Evolutionary conservation across 2,329 filamentous ascomycete species (phyloP), one percentile per base, ranked within the genome.

Genomic region (Aspergillus felis): DNA sequence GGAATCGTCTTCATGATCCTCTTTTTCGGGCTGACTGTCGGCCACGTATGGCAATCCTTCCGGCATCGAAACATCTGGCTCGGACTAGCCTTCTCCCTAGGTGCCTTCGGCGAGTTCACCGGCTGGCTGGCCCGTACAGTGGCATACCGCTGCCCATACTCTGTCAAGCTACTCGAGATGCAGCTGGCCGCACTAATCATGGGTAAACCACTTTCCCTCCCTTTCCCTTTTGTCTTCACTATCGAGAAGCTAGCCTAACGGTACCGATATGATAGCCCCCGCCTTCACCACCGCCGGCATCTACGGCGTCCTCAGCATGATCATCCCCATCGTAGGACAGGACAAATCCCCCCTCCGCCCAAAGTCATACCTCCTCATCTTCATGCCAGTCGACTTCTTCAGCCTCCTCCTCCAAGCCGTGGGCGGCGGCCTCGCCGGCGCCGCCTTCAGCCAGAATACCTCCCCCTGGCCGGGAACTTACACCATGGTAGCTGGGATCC

Each of bases 401-500:
- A 81, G 50, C 14, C 41, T 57, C 7, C 78, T 32, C 76, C 74
- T 81, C 12, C 81, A 83, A 65, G 81, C 78, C 5, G 73, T 75
- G 1, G 81, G 81, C 12, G 81, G 81, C 14, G 80, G 76, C 22
- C 54, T 82, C 3, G 74, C 75, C 3, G 70, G 69, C 51, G 63
- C 29, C 22, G 68, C 55, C 27, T 81, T 48, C 24, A 46, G 42
- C 22, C 9, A 38, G 17, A 28, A 29, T 2, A 53, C 28, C 3
- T 53, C 50, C 9, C 47, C 50, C 17, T 25, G 25, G 42, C 50
- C 64, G 9, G 78, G 74, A n/a, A 74, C 78, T 32, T 60, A 76
- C 55, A 67, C 79, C 42, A 72, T 77, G 55, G 70, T 79, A 35
- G 76, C 75, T 2, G 82, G 82, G 5, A 76, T 85, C 2, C 71